Percentiles rank a stretch among this genome's conserved stretches.
Evolutionary conservation across 495 filamentous ascomycete genomes (phyloP).

Genomic region (Hypomontagnella submonticulosa): DNA sequence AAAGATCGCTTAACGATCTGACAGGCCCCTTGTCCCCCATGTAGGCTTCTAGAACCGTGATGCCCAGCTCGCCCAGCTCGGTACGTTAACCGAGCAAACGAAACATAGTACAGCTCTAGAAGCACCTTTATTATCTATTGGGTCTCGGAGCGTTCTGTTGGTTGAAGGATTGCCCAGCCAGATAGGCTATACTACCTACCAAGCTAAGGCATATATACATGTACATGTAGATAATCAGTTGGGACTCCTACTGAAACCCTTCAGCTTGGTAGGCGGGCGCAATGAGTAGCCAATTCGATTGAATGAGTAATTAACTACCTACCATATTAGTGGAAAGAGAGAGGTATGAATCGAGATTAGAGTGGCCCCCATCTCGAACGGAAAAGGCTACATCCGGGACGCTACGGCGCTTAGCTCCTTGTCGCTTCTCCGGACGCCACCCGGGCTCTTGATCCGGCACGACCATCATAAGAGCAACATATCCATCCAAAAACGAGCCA

Average conservation of each 20-base stretch:
- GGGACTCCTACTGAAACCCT: no score
- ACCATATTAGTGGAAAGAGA: not conserved
- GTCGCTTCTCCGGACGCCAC: slow-evolving; percentile 25
- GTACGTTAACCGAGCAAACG: slow-evolving; percentile 29
- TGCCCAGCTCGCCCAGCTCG: slow-evolving; percentile 24
- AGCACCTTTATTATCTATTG: slow-evolving; percentile 4
- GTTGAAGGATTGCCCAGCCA: slow-evolving; percentile 2
- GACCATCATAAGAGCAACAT: not conserved
- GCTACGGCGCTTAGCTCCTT: slow-evolving; percentile 22
- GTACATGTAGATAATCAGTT: not conserved
- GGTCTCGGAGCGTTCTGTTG: not conserved
- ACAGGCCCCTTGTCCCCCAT: slow-evolving; percentile 21
- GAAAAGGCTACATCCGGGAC: slow-evolving; percentile 33
- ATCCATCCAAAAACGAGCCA: no score
- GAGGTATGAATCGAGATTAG: not conserved
- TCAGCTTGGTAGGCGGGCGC: no score
- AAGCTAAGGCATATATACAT: slow-evolving; percentile 18
- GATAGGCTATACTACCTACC: slow-evolving; percentile 17
- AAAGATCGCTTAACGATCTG: slow-evolving; percentile 31
- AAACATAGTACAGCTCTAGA: slow-evolving; percentile 23
- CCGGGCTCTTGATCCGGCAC: slow-evolving; percentile 12
- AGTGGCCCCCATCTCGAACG: slow-evolving; percentile 9
- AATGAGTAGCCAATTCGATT: not conserved
- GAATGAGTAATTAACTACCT: not conserved
- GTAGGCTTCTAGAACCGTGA: slow-evolving; percentile 35